Evolutionary conservation across 2,329 filamentous ascomycete genomes (phyloP).

Genomic region (Trichoderma sp.): DNA sequence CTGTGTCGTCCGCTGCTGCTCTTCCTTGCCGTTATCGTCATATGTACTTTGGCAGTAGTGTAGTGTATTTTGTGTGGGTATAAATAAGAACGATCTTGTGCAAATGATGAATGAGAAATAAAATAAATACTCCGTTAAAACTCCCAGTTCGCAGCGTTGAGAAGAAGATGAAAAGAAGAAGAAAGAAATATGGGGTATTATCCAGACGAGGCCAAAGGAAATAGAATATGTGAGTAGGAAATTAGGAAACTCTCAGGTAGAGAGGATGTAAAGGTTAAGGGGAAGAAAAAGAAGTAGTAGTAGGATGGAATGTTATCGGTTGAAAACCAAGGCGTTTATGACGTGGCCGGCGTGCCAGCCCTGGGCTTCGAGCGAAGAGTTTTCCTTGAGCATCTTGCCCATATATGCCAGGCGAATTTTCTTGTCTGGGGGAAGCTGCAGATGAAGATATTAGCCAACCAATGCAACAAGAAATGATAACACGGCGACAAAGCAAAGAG

Average conservation of each 20-base stretch:
- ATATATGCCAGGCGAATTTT: constrained; percentile 74
- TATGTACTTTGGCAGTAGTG: background rate
- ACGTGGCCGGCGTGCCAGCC: constrained; percentile 75
- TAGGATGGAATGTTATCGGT: constrained; percentile 35
- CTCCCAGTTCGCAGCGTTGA: background rate
- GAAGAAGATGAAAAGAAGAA: constrained; percentile 8
- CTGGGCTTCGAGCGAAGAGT: constrained; percentile 61
- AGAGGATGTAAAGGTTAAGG: background rate
- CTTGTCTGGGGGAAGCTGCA: constrained; percentile 56
- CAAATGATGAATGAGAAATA: background rate
- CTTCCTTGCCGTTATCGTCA: background rate
- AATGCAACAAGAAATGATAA: background rate
- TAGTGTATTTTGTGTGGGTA: constrained; percentile 2
- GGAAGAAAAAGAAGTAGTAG: background rate
- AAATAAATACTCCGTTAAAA: constrained; percentile 4
- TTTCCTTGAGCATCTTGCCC: constrained; percentile 74
- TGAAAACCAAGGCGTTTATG: constrained; percentile 72
- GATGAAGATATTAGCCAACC: background rate
- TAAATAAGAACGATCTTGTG: background rate
- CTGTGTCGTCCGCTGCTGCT: background rate
- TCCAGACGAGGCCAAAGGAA: constrained; percentile 23
- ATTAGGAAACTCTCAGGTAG: background rate
- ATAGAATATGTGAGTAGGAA: background rate
- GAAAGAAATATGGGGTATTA: constrained; percentile 28
- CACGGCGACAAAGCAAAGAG: background rate